Evolutionary conservation across 2,329 filamentous ascomycete species (phyloP), one percentile per base, ranked within the genome.

Genomic region (Neonectria faginata): DNA sequence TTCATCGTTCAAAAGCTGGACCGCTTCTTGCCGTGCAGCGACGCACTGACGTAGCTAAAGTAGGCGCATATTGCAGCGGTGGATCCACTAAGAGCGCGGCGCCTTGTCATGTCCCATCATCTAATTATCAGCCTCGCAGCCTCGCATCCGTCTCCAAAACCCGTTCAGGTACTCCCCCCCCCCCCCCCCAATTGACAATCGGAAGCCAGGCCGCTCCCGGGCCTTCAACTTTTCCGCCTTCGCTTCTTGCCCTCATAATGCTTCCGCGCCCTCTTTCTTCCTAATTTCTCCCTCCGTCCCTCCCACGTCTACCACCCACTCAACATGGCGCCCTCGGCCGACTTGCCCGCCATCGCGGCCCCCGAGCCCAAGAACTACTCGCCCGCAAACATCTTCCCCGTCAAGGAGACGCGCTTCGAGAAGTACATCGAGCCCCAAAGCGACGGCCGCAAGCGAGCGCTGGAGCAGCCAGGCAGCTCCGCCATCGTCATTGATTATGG

Each of bases 401-500:
- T 89, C 63, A 86, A 86, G 73, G 89, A 91, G 75, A 85, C 83
- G 63, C 84, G 82, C 67, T 90, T 90, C 73, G 87, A 89, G 66
- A 84, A 84, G 65, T 84, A 80, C 60, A 79, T 86, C 41, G 79
- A 83, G 31, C 79, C 85, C 2, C 83, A 87, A 72, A 81, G 84
- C 9, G 90, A 95, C 73, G 92, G 92, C 52, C 94, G 91, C 75
- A 85, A 88, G 73, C 85, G 86, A 70, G 94, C 92, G 65, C 85
- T 87, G 55, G 81, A 87, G 61, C 81, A 85, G 20, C 79, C 84
- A 16, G 85, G 82, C 62, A 81, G 83, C 50, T 92, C 90, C 56
- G 93, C 94, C 55, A 97, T 99, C 75, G 92, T 99, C 67, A 98
- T 99, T 76, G 96, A 99, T 82, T 97, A 97, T 91, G 96, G 94